Base-by-base conservation (phyloP, 176 grass and related monocot species). In the Hordeum marinum region DNA sequence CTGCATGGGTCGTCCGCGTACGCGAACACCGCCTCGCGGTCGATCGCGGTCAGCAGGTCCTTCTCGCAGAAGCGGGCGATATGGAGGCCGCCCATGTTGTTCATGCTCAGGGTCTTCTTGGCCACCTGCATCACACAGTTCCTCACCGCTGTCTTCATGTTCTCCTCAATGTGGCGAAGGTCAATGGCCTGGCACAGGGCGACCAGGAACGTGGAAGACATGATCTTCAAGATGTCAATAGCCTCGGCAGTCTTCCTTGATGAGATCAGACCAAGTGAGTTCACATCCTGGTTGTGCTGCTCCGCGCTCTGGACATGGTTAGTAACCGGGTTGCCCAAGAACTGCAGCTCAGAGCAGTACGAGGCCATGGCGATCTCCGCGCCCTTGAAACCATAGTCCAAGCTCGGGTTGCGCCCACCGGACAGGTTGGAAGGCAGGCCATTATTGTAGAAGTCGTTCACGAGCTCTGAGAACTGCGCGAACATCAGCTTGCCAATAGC, bases 371-470 rank as follows among this genome's bases (percentile, higher is more conserved):
- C 95, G 21, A 98, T 95, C 85, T 98, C 95, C 0, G 95, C 95
- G 4, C 95, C 95, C 85, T 98, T 98, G 85, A 98, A 95, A 0
- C 95, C 95, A 7, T 98, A 98, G 81, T 98, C 95, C 89, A 98
- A 52, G 87, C 95, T 98, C 1, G 92, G 95, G 85, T 98, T 98
- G 48, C 95, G 89, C 1, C 95, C 92, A 2, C 95, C 92, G 1
- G 95, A 94, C 18, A 98, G 85, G 78, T 98, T 98, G 43, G 95
- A 98, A 0, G 95, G 92, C 29, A 98, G 71, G 0, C 95, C 95
- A 1, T 98, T 98, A 92, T 98, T 98, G 95, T 98, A 98, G 85
- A 90, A 98, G 81, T 98, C 95, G 71, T 98, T 98, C 21, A 98
- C 95, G 20, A 98, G 90, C 86, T 98, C 95, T 0, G 95, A 98